Base-by-base conservation (phyloP, 352 stramenopile species). In the Pythium rishiriense region DNA sequence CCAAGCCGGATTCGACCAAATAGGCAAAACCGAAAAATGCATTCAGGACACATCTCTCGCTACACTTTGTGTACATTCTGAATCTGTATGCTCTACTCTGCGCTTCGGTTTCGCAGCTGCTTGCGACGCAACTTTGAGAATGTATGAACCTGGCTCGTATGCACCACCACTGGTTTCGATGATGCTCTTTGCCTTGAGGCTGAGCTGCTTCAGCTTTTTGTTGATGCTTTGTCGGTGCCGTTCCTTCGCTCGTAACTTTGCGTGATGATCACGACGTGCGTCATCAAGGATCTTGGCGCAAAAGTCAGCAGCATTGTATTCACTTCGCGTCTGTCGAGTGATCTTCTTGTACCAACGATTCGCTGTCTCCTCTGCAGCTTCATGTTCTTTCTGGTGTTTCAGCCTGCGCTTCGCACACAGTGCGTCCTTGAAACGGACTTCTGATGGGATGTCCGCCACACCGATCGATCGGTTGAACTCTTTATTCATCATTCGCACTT, bases 91-190 rank as follows among this genome's bases (percentile, higher is more conserved):
- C 7, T 8, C 9, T 21, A 19, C 5, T 26, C 29, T 19, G 22
- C 15, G 28, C 26, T n/a, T 33, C 21, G 12, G 4, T 29, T 58
- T 46, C 21, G 24, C n/a, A n/a, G n/a, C n/a, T n/a, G n/a, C n/a
- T n/a, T n/a, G 25, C 26, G 31, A 9, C 7, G 47, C 12, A 10
- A 51, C 26, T 37, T 76, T 76, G 0, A 87, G 59, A 6, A 89
- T 43, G 54, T 75, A 85, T 0, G 80, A 89, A 1, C 80, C 80
- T 11, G 49, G 62, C 6, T 78, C 66, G 48, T 84, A 87, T 28
- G 29, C 63, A 11, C 68, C 62, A 10, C 60, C 72, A 24, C 17
- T 53, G 19, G 61, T 58, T 3, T 50, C 53, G 37, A 77, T 60
- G 24, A 85, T 73, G 0, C 39, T 29, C 26, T 73, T 70, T 7